Evolutionary conservation across 192 early-diverging fungal genomes (phyloP), one percentile per base, ranked within the genome.

Genomic region (Umbelopsis isabellina): DNA sequence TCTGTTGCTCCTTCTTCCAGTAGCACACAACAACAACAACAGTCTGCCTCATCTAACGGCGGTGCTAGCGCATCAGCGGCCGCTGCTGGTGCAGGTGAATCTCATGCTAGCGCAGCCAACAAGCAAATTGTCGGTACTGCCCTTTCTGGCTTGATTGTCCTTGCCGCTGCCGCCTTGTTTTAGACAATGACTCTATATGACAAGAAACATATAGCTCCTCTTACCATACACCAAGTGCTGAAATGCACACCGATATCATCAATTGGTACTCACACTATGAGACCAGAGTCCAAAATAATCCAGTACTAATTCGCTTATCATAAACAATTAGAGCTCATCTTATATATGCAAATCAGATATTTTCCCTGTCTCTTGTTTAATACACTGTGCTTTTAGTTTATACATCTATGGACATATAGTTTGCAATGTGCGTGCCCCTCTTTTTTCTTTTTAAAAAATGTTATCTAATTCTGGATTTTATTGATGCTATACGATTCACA

Each of bases 371-470:
- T 9, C 55, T 18, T 35, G 11, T 35, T 25, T 35, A n/a, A 61
- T 61, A 61, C 27, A 61, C n/a, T 61, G 55, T 61, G 55, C 27
- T 61, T 61, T 37, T 58, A 58, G 53, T 58, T 58, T 15, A 61
- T 35, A 12, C 13, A 25, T 58, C 55, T 30, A 15, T 35, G 10
- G 10, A 15, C 27, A 8, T 52, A 13, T 9, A 3, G 2, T 23
- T 52, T 52, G 6, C 21, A 25, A 52, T 13, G 4, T 61, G 27
- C 25, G 15, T 61, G 55, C 15, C 11, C 18, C 55, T 61, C 1
- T 35, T 50, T n/a, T 21, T 22, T n/a, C 12, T 49, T n/a, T 47
- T 4, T 18, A 16, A 16, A 11, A 20, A 20, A 20, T 3, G 13
- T 10, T 20, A 49, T 49, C 48, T 49, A 20, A 20, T 5, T 30